phyloP scores from a whole-genome alignment of 2,329 filamentous ascomycete genomes.

The Apiospora sp. region DNA sequence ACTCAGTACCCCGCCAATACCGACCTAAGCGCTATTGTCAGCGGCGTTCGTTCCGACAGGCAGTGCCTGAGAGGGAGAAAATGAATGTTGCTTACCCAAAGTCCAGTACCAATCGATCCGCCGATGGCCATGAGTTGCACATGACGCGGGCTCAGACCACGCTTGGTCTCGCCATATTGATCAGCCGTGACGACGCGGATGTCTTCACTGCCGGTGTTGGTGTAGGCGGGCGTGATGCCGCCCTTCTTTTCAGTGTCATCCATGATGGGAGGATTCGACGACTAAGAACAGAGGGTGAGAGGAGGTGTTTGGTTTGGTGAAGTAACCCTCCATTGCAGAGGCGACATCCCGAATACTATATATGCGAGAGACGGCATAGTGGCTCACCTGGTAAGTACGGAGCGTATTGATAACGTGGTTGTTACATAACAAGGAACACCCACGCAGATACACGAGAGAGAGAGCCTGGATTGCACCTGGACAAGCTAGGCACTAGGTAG shows the following conservation, averaged over 20 bases:
- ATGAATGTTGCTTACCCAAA: slow-evolving; percentile 42
- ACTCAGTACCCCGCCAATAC: slow-evolving; percentile 52
- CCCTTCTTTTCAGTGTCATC: slow-evolving; percentile 26
- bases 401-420: slow-evolving; percentile 19
- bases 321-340: neutral
- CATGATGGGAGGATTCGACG: neutral
- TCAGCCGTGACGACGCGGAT: slow-evolving; percentile 22
- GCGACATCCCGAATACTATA: slow-evolving; percentile 2
- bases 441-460: neutral
- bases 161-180: slow-evolving; percentile 33
- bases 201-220: slow-evolving; percentile 23
- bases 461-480: slow-evolving; percentile 9
- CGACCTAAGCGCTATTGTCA: slow-evolving; percentile 40
- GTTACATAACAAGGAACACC: slow-evolving; percentile 5
- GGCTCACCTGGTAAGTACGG: neutral
- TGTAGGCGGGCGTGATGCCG: slow-evolving; percentile 23
- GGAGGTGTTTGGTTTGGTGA: neutral
- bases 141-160: slow-evolving; percentile 47
- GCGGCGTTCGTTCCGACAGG: neutral
- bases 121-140: slow-evolving; percentile 60
- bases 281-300: neutral
- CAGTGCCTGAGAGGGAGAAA: neutral
- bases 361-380: slow-evolving; percentile 2
- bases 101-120: slow-evolving; percentile 55
- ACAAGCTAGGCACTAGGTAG: neutral